Conservation (phyloP, 2,329 filamentous ascomycete genomes). For the Trichoderma sp. region DNA sequence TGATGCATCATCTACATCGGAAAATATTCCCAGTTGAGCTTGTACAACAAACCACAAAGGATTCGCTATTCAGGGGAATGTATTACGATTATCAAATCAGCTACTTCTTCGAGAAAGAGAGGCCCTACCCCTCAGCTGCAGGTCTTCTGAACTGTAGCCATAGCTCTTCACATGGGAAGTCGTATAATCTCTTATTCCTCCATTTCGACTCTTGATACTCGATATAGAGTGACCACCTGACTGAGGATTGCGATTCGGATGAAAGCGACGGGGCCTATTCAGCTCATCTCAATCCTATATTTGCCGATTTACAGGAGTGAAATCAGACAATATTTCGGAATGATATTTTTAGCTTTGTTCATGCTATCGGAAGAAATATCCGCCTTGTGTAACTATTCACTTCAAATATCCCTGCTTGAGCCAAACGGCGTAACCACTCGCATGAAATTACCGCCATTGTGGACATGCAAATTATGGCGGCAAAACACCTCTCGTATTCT, state of each 20-base stretch:
- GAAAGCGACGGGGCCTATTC: neutral
- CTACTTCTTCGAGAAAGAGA: neutral
- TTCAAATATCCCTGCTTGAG: neutral
- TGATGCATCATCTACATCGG: neutral
- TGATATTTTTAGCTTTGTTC: neutral
- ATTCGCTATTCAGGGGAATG: neutral
- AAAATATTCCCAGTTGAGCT: neutral
- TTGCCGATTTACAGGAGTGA: neutral
- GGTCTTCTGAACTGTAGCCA: neutral
- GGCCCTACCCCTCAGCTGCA: neutral
- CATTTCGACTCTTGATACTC: neutral
- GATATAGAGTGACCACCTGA: neutral
- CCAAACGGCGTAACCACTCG: neutral
- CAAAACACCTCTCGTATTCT: neutral
- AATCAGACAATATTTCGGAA: neutral
- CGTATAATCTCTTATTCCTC: neutral
- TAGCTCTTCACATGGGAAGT: neutral
- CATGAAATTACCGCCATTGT: neutral
- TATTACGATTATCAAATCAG: neutral
- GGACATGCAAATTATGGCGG: neutral
- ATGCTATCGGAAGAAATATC: neutral
- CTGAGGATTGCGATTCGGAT: neutral
- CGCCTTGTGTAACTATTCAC: neutral
- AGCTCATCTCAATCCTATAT: neutral
- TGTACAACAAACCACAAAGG: neutral